phyloP scores from a whole-genome alignment of 805 yeast species.

The Candida verbasci region DNA sequence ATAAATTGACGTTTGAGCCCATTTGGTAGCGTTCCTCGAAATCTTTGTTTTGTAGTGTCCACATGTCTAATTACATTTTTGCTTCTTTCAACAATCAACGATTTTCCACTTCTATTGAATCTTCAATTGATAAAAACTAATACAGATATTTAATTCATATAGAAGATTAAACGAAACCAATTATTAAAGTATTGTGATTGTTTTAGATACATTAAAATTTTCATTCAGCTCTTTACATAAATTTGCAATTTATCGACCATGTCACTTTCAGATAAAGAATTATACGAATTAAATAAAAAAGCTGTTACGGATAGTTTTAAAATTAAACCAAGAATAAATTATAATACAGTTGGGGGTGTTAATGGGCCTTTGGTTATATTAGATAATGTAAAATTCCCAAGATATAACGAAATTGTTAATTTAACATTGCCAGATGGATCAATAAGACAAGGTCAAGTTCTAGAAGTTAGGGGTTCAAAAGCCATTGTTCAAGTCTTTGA shows the following conservation, averaged over 20 bases:
- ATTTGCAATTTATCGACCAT: too few relatives aligned
- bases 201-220: too few relatives aligned
- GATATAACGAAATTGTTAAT: constrained; percentile 94
- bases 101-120: too few relatives aligned
- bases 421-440: constrained; percentile 95
- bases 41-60: too few relatives aligned
- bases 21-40: not conserved
- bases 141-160: too few relatives aligned
- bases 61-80: not conserved
- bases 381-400: constrained; percentile 47
- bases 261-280: constrained; percentile 39
- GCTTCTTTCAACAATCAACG: constrained; percentile 6
- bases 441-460: constrained; percentile 93
- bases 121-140: too few relatives aligned
- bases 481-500: constrained; percentile 99
- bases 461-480: constrained; percentile 94
- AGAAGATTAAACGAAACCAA: too few relatives aligned
- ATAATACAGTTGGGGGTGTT: constrained; percentile 97
- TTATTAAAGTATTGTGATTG: too few relatives aligned
- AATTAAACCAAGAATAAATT: constrained; percentile 84
- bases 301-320: constrained; percentile 92
- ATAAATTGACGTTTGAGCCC: too few relatives aligned
- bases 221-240: too few relatives aligned
- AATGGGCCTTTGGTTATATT: constrained; percentile 93
- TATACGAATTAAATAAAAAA: constrained; percentile 76